These are phyloP conservation scores for Corchorus olitorius DNA, from an alignment of 345 rosid species.

Conservation along the genomic window DNA sequence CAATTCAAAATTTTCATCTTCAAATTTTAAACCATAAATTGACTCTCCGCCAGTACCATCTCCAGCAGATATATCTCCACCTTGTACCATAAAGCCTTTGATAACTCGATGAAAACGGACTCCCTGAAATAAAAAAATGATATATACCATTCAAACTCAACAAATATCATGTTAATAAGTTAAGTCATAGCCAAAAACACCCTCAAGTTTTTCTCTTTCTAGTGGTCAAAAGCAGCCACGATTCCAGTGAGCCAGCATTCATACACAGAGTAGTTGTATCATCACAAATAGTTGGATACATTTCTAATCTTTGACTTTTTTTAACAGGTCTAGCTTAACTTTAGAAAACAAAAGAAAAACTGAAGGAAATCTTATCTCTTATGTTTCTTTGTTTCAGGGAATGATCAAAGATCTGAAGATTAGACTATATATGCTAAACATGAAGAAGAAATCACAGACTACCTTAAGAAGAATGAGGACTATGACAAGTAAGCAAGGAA, in stretches of 20 bases:
- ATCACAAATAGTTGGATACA: neutral
- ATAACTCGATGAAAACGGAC: slow-evolving; percentile 76
- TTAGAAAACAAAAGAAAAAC: neutral
- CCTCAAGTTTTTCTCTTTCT: slow-evolving; percentile 2
- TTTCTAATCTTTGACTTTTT: neutral
- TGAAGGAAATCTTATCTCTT: neutral
- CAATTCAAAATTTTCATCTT: slow-evolving; percentile 82
- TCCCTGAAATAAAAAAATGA: slow-evolving; percentile 53
- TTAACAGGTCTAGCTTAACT: neutral
- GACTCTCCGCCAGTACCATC: slow-evolving; percentile 98
- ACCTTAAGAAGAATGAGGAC: neutral
- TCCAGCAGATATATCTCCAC: slow-evolving; percentile 91
- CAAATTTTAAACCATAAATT: slow-evolving; percentile 82
- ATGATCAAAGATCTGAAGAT: slow-evolving; percentile 4
- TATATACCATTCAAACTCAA: slow-evolving; percentile 4
- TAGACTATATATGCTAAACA: neutral
- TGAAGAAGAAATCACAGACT: neutral
- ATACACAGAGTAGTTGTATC: neutral
- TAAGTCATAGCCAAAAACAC: neutral
- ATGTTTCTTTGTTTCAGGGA: neutral
- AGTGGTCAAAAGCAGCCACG: neutral
- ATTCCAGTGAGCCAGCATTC: neutral
- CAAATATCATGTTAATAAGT: neutral
- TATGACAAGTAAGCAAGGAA: neutral
- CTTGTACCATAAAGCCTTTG: slow-evolving; percentile 90